These are phyloP conservation scores for Trypanosoma avium DNA, from an alignment of 208 protist genomes.

Conservation along the genomic window DNA sequence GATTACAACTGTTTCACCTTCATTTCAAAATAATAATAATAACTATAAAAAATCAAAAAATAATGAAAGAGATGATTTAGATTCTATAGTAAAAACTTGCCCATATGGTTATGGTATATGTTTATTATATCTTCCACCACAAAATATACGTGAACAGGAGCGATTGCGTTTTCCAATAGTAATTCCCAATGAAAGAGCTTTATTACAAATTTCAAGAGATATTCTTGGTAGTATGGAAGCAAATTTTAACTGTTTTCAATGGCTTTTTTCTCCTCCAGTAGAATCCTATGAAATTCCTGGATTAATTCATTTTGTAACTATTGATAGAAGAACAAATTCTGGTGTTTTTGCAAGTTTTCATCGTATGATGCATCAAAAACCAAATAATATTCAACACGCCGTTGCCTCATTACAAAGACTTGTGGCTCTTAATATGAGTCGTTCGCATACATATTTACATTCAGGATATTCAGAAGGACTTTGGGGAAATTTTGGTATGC, in stretches of 20 bases:
- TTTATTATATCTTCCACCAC: constrained; percentile 20
- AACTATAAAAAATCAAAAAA: background rate
- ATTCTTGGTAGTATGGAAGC: constrained; percentile 16
- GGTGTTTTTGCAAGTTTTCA: constrained; percentile 23
- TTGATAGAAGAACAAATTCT: constrained; percentile 15
- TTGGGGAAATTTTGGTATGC: constrained; percentile 28
- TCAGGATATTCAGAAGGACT: constrained; percentile 22
- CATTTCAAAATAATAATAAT: too few species aligned
- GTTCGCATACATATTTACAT: constrained; percentile 16
- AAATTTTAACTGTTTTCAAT: constrained; percentile 22
- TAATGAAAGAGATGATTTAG: background rate
- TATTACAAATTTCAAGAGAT: constrained; percentile 9
- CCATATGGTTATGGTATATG: constrained; percentile 21
- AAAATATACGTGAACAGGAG: constrained; percentile 1
- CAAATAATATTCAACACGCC: constrained; percentile 3
- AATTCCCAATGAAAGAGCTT: background rate
- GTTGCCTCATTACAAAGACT: constrained; percentile 12
- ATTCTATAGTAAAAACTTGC: constrained; percentile 8
- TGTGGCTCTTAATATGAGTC: constrained; percentile 26
- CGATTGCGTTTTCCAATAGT: background rate
- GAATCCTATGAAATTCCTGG: constrained; percentile 25
- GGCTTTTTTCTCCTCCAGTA: constrained; percentile 22
- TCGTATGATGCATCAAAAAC: constrained; percentile 21
- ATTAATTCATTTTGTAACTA: constrained; percentile 21
- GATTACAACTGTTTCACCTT: background rate